These are phyloP conservation scores for Guadua angustifolia DNA, from an alignment of 176 grass and related monocot genomes.

Conservation along the genomic window DNA sequence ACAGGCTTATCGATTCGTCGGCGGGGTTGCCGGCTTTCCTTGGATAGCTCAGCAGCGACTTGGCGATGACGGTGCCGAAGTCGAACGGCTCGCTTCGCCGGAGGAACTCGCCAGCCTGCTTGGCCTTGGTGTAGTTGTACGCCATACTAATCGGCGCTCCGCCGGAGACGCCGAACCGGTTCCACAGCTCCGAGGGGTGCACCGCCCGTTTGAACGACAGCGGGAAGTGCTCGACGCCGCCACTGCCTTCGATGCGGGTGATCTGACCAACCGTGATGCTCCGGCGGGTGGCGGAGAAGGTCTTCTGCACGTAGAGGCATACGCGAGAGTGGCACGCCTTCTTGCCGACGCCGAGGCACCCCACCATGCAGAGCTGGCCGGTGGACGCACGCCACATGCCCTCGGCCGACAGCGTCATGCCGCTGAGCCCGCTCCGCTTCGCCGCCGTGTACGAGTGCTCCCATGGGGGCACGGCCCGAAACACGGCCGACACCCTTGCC, in stretches of 20 bases:
- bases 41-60: conserved; percentile 88
- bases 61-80: conserved; percentile 64
- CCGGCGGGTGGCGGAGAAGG: conserved; percentile 62
- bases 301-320: conserved; percentile 74
- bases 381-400: conserved; percentile 71
- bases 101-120: conserved; percentile 58
- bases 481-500: conserved; percentile 74
- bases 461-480: conserved; percentile 60
- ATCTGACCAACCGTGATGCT: conserved; percentile 68
- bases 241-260: conserved; percentile 45
- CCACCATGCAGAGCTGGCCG: conserved; percentile 93
- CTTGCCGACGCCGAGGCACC: conserved; percentile 57
- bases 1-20: conserved; percentile 34
- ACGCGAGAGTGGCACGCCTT: conserved; percentile 63
- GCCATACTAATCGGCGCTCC: conserved; percentile 36
- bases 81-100: conserved; percentile 67
- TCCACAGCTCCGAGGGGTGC: conserved; percentile 64
- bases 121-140: conserved; percentile 65
- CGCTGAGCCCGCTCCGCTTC: conserved; percentile 63
- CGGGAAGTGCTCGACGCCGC: conserved; percentile 40
- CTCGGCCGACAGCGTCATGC: conserved; percentile 65
- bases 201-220: conserved; percentile 54
- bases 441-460: conserved; percentile 56
- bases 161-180: conserved; percentile 44
- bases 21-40: background rate